Conservation (phyloP, 129 eudicot species). For the Centrapalus pauciflorus region DNA sequence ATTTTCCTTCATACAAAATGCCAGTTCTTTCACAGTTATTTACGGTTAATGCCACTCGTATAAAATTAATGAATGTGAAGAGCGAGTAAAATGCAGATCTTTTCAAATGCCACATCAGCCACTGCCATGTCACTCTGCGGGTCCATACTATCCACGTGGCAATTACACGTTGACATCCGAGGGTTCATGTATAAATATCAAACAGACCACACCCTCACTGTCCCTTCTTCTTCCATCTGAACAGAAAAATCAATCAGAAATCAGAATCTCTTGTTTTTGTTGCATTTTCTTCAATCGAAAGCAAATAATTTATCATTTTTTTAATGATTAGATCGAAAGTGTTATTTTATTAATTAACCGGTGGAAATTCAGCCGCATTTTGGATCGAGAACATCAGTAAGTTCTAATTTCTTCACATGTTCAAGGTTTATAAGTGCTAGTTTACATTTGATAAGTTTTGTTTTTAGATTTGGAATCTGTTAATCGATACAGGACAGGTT, state of each 20-base stretch:
- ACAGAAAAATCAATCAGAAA: not conserved
- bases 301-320: not conserved
- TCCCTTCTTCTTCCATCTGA: not conserved
- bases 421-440: not conserved
- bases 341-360: not conserved
- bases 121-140: not conserved
- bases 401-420: conserved; percentile 4
- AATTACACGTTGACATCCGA: not conserved
- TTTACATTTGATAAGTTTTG: not conserved
- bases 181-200: not conserved
- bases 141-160: conserved; percentile 15
- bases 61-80: conserved; percentile 2
- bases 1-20: not conserved
- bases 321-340: no score
- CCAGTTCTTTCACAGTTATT: not conserved
- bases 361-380: not conserved
- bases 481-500: not conserved
- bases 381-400: not conserved
- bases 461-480: not conserved
- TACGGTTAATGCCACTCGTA: conserved; percentile 15
- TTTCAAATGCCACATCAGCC: conserved; percentile 23
- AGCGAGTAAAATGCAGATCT: conserved; percentile 36
- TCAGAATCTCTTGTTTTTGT: not conserved
- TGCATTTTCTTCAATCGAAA: not conserved
- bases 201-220: not conserved